Conservation (phyloP, 163 green algal genomes). For the Scenedesmus sp. region DNA sequence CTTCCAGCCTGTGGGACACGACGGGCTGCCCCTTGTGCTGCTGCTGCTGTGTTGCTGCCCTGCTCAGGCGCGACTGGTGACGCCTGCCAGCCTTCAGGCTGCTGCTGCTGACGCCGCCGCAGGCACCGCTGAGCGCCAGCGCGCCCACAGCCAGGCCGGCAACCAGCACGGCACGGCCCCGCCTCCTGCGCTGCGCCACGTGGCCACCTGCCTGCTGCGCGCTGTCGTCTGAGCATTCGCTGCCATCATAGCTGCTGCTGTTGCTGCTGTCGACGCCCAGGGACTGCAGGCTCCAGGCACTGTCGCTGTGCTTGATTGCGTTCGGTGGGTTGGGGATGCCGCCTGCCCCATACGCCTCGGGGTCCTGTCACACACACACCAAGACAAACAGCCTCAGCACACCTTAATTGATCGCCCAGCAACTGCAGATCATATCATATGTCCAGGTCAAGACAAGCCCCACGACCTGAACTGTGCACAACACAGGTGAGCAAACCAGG, state of each 20-base stretch:
- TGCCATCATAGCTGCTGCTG: neutral
- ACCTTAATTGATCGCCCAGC: neutral
- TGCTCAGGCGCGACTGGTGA: neutral
- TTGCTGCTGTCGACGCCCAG: slow-evolving; percentile 29
- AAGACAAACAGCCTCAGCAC: neutral
- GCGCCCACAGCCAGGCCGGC: slow-evolving; percentile 39
- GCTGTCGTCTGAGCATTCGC: slow-evolving; percentile 32
- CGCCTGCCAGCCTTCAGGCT: neutral
- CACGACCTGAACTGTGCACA: too few species aligned
- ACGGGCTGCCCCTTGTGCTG: slow-evolving; percentile 19
- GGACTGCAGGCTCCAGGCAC: slow-evolving; percentile 6
- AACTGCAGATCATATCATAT: too few species aligned
- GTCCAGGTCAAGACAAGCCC: too few species aligned
- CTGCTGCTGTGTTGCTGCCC: neutral
- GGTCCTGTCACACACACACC: slow-evolving; percentile 52
- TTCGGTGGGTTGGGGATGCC: slow-evolving; percentile 52
- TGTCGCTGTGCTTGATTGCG: slow-evolving; percentile 12
- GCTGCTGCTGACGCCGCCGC: neutral
- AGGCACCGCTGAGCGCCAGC: neutral
- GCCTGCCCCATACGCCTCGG: slow-evolving; percentile 68
- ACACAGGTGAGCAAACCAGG: too few species aligned
- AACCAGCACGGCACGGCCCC: slow-evolving; percentile 30
- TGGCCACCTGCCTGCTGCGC: neutral
- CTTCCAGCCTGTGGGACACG: slow-evolving; percentile 42
- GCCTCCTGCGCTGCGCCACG: neutral